A percentile compares a stretch with the other conserved stretches of the same genome.
Conservation (phyloP, 208 protist species). For the Trypanosoma lewisi region DNA sequence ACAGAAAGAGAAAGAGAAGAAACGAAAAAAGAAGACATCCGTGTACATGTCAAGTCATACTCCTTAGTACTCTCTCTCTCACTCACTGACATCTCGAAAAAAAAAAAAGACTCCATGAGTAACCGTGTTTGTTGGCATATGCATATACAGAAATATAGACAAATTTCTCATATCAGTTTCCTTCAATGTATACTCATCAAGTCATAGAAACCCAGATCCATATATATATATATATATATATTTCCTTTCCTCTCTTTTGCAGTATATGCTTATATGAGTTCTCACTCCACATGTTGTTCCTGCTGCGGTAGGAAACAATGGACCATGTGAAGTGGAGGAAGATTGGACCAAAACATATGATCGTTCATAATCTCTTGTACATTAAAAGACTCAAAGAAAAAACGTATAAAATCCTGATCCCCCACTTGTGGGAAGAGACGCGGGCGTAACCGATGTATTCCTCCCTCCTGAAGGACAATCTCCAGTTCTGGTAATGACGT, state of each 20-base stretch:
- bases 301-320: conserved; percentile 27
- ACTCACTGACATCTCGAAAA: too few relatives aligned
- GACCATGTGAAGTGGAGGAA: conserved; percentile 48
- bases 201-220: too few relatives aligned
- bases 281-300: neutral
- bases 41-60: neutral
- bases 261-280: too few relatives aligned
- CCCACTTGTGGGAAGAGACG: conserved; percentile 33
- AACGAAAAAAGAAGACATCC: conserved; percentile 17
- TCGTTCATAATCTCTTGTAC: neutral
- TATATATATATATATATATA: too few relatives aligned
- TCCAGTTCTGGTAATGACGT: conserved; percentile 28
- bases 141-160: too few relatives aligned
- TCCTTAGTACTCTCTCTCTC: neutral
- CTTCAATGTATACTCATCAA: too few relatives aligned
- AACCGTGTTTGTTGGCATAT: too few relatives aligned
- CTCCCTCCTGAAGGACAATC: conserved; percentile 10
- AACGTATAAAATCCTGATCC: conserved; percentile 4
- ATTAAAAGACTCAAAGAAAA: conserved; percentile 27
- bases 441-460: conserved; percentile 37
- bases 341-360: conserved; percentile 31
- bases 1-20: conserved; percentile 17
- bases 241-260: too few relatives aligned
- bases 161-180: too few relatives aligned
- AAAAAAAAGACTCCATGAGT: too few relatives aligned